Evolutionary conservation across 257 asterid genomes (phyloP).

Genomic region (Penstemon barbatus): DNA sequence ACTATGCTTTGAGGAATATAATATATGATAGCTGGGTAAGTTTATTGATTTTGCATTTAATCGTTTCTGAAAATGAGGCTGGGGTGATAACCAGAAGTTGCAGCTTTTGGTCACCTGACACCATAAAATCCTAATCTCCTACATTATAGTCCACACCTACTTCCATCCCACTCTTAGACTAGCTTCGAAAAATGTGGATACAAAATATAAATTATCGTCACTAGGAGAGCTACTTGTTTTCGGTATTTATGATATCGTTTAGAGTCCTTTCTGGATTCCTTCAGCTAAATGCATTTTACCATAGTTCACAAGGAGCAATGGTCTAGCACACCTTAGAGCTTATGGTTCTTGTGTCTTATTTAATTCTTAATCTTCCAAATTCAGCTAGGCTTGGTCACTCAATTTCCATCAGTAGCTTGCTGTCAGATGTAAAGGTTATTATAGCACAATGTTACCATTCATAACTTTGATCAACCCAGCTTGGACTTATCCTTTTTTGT

Average conservation of each 20-base stretch:
- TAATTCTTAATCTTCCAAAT: not conserved
- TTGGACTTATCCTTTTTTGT: slow-evolving; percentile 17
- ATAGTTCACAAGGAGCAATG: slow-evolving; percentile 10
- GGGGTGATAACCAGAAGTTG: slow-evolving; percentile 23
- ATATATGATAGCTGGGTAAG: slow-evolving; percentile 7
- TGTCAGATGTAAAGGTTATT: slow-evolving; percentile 12
- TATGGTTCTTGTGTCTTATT: slow-evolving; percentile 20
- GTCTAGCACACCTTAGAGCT: slow-evolving; percentile 13
- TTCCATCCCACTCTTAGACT: not conserved
- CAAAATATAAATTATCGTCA: slow-evolving; percentile 11
- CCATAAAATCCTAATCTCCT: slow-evolving; percentile 1
- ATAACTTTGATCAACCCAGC: not conserved
- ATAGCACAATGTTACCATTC: not conserved
- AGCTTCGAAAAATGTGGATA: not conserved
- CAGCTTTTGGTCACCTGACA: slow-evolving; percentile 11
- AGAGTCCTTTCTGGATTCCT: slow-evolving; percentile 9
- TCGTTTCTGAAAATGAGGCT: not conserved
- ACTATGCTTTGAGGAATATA: slow-evolving; percentile 13
- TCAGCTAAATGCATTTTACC: slow-evolving; percentile 2
- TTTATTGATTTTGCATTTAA: slow-evolving; percentile 11
- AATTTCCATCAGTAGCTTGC: slow-evolving; percentile 17
- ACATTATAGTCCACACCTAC: slow-evolving; percentile 12
- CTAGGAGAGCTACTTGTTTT: slow-evolving; percentile 9
- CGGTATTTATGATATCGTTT: slow-evolving; percentile 3
- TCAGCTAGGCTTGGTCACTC: slow-evolving; percentile 11